Base-by-base conservation (phyloP, 768 basidiomycete genomes). In the Podaxis rugospora region DNA sequence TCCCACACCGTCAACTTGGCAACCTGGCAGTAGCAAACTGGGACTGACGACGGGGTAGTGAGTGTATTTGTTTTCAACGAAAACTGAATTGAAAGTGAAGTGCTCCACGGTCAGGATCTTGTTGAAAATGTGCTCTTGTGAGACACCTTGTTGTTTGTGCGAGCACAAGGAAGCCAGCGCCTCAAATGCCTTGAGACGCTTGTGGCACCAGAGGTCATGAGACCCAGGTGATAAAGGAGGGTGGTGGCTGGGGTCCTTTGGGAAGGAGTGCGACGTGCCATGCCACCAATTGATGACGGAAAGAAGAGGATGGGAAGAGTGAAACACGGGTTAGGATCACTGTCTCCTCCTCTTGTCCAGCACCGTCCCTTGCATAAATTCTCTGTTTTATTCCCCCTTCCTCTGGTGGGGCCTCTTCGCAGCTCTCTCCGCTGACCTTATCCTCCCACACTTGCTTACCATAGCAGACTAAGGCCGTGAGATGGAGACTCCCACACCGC, bases 191-290 rank as follows among this genome's bases (percentile, higher is more conserved):
- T 49, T 5, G 18, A 27, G 47, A 25, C 47, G 10, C 47, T 14
- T 18, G 47, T 49, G 25, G 10, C 18, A 25, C 25, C 5, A 3
- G 39, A 35, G 13, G 18, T 44, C 35, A 40, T 9, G 37, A 18
- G 54, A 35, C 18, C 18, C 21, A 42, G 25, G 46, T 58, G 57
- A 58, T 58, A 58, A 58, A 58, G 1, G 57, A 58, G 36, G 21
- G 9, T 50, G 57, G 57, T 58, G 57, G 32, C 47, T 14, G 57
- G 57, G 57, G 57, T 58, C 57, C 47, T 35, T 37, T n/a, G 52
- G 9, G n/a, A 36, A 21, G 46, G 2, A 32, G 32, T 9, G 32
- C 16, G 46, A 44, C 21, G 27, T 35, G 57, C 14, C n/a, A 9
- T 55, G 37, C 39, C 54, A 44, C 55, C 25, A 23, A 55, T 16